These are phyloP conservation scores for Nemania bipapillata DNA, from an alignment of 2,329 filamentous ascomycete species.

Conservation along the genomic window DNA sequence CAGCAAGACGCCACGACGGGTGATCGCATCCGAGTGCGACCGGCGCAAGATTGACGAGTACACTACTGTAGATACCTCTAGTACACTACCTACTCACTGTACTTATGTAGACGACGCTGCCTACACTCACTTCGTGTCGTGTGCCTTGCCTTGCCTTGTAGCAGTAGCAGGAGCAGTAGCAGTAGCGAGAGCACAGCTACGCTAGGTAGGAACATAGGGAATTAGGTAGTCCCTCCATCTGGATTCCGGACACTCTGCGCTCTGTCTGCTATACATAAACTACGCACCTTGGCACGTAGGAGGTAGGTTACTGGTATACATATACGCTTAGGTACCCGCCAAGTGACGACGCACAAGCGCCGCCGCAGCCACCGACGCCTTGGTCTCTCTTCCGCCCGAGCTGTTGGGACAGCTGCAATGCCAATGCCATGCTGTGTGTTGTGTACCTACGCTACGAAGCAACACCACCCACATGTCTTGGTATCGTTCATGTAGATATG, in stretches of 20 bases:
- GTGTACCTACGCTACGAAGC: too few relatives aligned
- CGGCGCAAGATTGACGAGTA: constrained; percentile 35
- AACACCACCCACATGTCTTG: not conserved
- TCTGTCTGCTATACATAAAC: not conserved
- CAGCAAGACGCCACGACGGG: constrained; percentile 39
- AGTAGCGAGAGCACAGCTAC: not conserved
- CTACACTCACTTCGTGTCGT: too few relatives aligned
- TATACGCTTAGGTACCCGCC: not conserved
- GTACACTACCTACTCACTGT: not conserved
- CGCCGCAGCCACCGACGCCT: constrained; percentile 15
- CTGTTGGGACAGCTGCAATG: constrained; percentile 26
- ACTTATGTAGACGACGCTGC: too few relatives aligned
- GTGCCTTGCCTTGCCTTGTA: too few relatives aligned
- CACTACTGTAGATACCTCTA: not conserved
- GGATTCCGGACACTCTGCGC: too few relatives aligned
- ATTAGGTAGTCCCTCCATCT: not conserved
- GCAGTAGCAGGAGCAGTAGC: not conserved
- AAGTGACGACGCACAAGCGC: constrained; percentile 2
- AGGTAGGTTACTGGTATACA: not conserved
- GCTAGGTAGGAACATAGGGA: too few relatives aligned
- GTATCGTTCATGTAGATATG: constrained; percentile 3
- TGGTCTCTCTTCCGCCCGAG: constrained; percentile 13
- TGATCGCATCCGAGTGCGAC: constrained; percentile 37
- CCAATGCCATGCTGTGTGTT: not conserved
- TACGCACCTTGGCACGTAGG: too few relatives aligned